These are phyloP conservation scores for Boletus subcaerulescens DNA, from an alignment of 768 basidiomycete genomes.

Conservation along the genomic window DNA sequence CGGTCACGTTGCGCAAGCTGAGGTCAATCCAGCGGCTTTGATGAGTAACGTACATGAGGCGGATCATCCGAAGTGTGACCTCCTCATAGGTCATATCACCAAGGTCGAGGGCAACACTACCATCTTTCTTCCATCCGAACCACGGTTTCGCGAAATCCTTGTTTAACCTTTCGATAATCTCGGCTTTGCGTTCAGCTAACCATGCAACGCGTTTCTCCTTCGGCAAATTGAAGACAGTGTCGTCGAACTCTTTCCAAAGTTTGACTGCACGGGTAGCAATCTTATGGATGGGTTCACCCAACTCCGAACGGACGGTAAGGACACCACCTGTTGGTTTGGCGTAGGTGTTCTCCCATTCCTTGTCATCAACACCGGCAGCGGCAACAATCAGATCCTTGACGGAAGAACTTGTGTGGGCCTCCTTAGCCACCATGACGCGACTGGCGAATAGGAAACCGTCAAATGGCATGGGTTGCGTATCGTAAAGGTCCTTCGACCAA, in stretches of 20 bases:
- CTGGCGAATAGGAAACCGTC: conserved; percentile 96
- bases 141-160: conserved; percentile 94
- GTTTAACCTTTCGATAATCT: conserved; percentile 90
- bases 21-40: conserved; percentile 92
- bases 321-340: conserved; percentile 92
- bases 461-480: conserved; percentile 94
- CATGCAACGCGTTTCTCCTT: conserved; percentile 93
- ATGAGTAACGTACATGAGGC: conserved; percentile 91
- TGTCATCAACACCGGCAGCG: conserved; percentile 88
- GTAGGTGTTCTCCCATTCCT: conserved; percentile 93
- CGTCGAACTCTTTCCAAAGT: conserved; percentile 98
- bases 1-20: conserved; percentile 88
- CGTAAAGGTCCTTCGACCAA: conserved; percentile 82
- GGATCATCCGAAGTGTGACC: conserved; percentile 84
- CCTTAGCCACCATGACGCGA: conserved; percentile 98
- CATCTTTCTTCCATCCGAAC: conserved; percentile 98
- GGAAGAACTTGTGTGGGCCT: conserved; percentile 90
- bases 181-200: conserved; percentile 83
- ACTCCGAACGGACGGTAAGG: conserved; percentile 94
- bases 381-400: conserved; percentile 98
- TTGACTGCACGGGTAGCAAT: conserved; percentile 96
- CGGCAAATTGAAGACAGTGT: conserved; percentile 90
- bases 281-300: conserved; percentile 99
- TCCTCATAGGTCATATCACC: conserved; percentile 99
- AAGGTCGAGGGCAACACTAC: conserved; percentile 75